Conservation (phyloP, 2,329 filamentous ascomycete species). For the Ophiocordyceps robertsii region DNA sequence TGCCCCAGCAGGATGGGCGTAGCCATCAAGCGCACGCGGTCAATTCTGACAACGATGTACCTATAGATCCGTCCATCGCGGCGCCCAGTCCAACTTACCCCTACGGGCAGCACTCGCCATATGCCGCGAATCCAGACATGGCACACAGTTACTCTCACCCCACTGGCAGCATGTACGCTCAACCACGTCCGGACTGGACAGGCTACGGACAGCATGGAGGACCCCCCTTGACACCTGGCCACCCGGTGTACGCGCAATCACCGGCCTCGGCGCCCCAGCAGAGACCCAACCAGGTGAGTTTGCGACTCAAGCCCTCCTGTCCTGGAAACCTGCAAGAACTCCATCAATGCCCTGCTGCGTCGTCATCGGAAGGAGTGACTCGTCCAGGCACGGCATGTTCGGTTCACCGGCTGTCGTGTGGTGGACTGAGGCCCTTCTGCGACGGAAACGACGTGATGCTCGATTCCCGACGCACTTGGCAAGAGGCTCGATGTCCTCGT, state of each 20-base stretch:
- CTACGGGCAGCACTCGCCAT: slow-evolving; percentile 74
- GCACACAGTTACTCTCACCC: slow-evolving; percentile 59
- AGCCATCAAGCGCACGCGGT: slow-evolving; percentile 64
- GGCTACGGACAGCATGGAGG: slow-evolving; percentile 45
- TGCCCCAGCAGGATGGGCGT: slow-evolving; percentile 70
- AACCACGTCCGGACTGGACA: slow-evolving; percentile 62
- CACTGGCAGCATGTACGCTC: slow-evolving; percentile 50
- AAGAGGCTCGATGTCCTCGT: too few species aligned
- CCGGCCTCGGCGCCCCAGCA: slow-evolving; percentile 41
- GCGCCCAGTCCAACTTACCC: slow-evolving; percentile 85
- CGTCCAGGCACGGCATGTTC: too few species aligned
- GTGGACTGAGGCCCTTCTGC: too few species aligned
- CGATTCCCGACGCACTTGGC: too few species aligned
- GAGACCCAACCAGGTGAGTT: slow-evolving; percentile 47
- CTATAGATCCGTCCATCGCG: slow-evolving; percentile 98
- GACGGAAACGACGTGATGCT: too few species aligned
- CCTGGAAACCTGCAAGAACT: too few species aligned
- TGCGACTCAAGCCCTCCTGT: too few species aligned
- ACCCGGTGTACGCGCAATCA: slow-evolving; percentile 41
- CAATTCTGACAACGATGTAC: slow-evolving; percentile 93
- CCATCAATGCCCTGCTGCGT: too few species aligned
- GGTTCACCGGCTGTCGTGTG: too few species aligned
- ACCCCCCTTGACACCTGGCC: slow-evolving; percentile 34
- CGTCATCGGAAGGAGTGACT: too few species aligned
- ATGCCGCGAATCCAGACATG: slow-evolving; percentile 77